A percentile compares a stretch with the other conserved stretches of the same genome.
These are phyloP conservation scores for Saccharomyces pastorianus DNA, from an alignment of 1,139 yeast genomes.

Conservation along the genomic window DNA sequence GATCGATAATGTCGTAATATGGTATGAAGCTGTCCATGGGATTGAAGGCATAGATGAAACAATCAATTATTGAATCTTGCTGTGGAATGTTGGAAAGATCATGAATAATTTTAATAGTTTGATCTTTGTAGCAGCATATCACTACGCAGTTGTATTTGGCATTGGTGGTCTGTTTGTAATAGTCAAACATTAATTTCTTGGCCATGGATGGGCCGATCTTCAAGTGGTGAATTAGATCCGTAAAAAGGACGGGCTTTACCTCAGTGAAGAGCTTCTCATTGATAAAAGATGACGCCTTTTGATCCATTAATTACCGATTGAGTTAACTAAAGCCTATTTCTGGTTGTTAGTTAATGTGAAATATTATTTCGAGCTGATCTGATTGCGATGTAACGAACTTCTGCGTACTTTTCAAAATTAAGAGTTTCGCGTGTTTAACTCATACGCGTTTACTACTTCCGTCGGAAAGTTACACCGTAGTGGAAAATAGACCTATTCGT, in stretches of 20 bases:
- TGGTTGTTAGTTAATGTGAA: not conserved
- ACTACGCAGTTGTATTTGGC: constrained; percentile 26
- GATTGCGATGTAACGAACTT: not conserved
- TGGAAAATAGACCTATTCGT: not conserved
- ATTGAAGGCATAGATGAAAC: constrained; percentile 30
- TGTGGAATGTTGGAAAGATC: constrained; percentile 13
- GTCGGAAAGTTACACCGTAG: not conserved
- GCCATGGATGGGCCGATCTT: constrained; percentile 22
- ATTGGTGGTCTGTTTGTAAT: constrained; percentile 20
- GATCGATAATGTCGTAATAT: constrained; percentile 14
- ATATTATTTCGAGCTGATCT: not conserved
- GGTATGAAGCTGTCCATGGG: constrained; percentile 27
- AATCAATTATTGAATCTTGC: constrained; percentile 18
- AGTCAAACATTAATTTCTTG: constrained; percentile 24
- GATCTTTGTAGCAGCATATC: constrained; percentile 18
- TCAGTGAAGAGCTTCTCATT: constrained; percentile 21
- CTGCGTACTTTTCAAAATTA: not conserved
- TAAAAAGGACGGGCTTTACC: constrained; percentile 24
- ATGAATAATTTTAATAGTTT: constrained; percentile 17
- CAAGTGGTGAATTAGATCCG: constrained; percentile 25
- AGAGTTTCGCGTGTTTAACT: not conserved
- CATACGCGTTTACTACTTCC: not conserved
- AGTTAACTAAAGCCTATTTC: not conserved
- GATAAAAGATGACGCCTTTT: constrained; percentile 6
- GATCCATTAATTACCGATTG: constrained; percentile 1